These are phyloP conservation scores for Neurospora sp. DNA, from an alignment of 495 filamentous ascomycete species.

Conservation along the genomic window DNA sequence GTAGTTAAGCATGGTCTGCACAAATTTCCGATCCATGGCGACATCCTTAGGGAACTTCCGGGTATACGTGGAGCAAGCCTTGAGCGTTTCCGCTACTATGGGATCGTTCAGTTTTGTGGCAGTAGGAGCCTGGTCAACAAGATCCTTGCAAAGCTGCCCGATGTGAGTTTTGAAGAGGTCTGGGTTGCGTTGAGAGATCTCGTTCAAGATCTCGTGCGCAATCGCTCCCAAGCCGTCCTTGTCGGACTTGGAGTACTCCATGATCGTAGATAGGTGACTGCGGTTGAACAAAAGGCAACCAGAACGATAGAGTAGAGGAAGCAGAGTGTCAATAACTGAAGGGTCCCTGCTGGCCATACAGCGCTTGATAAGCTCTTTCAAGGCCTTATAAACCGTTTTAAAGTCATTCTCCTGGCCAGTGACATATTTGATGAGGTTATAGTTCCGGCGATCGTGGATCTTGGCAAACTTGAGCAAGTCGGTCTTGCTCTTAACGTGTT, in stretches of 20 bases:
- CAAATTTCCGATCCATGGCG: conserved; percentile 74
- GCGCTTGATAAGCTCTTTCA: conserved; percentile 81
- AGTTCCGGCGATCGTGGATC: conserved; percentile 79
- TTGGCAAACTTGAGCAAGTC: conserved; percentile 90
- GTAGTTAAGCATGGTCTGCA: conserved; percentile 67
- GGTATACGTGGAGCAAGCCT: conserved; percentile 84
- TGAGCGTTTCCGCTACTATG: conserved; percentile 74
- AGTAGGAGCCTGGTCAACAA: conserved; percentile 71
- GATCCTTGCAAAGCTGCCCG: conserved; percentile 77
- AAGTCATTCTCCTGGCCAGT: conserved; percentile 86
- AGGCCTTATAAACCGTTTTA: conserved; percentile 75
- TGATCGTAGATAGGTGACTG: conserved; percentile 83
- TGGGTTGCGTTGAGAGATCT: conserved; percentile 81
- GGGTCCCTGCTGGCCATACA: conserved; percentile 45
- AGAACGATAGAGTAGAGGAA: conserved; percentile 74
- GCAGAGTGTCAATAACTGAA: conserved; percentile 64
- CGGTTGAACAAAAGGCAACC: conserved; percentile 83
- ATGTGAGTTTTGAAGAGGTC: conserved; percentile 87
- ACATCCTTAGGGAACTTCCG: conserved; percentile 75
- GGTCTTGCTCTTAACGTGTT: conserved; percentile 50
- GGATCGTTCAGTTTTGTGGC: conserved; percentile 51
- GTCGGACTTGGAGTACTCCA: conserved; percentile 74
- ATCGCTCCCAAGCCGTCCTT: conserved; percentile 63
- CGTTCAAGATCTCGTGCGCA: conserved; percentile 84
- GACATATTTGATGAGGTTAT: conserved; percentile 77